Evolutionary conservation across 495 filamentous ascomycete genomes (phyloP), one percentile per base, ranked within the genome.

Genomic region (Xanthoparmelia taractica): DNA sequence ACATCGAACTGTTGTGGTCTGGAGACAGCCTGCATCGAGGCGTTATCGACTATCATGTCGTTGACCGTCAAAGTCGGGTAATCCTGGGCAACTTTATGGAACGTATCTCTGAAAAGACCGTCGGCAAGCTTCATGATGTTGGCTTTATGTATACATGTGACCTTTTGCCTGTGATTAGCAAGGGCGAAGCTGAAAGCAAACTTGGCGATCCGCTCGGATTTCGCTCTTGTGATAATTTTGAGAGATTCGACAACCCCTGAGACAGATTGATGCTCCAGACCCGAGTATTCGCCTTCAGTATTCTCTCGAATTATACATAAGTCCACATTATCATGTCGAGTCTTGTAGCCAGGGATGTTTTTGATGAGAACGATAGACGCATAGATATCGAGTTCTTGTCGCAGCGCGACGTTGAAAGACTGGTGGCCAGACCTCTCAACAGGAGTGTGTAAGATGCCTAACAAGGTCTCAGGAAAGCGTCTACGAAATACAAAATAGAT

Each of bases 101-200:
- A 94, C 55, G 94, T 98, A 77, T 87, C 91, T 72, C 94, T 88
- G 87, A 98, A 98, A 64, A 98, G 87, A 79, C 94, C 94, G 71
- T 97, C 94, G 76, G 92, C 93, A 58, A 98, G 82, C 83, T 98
- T 97, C 94, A 98, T 98, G 80, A 98, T 98, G 81, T 97, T 98
- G 73, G 94, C 95, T 82, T 98, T 98, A 84, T 98, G 95, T 71
- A 98, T 96, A 77, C 92, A 96, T 66, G 92, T 97, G 34, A 97
- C 91, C 85, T 96, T 97, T 82, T 94, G 91, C 71, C 95, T 84
- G 85, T 96, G 91, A 81, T 97, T 98, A 70, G 95, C 94, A 52
- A 96, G 87, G 20, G 94, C 94, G 73, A 97, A 98, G 76, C 87
- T 86, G 78, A 97, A 96, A 57, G 95, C 94, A 71, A 98, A 98